Base-by-base conservation (phyloP, 352 stramenopile genomes). In the Aphanomyces stellatus region DNA sequence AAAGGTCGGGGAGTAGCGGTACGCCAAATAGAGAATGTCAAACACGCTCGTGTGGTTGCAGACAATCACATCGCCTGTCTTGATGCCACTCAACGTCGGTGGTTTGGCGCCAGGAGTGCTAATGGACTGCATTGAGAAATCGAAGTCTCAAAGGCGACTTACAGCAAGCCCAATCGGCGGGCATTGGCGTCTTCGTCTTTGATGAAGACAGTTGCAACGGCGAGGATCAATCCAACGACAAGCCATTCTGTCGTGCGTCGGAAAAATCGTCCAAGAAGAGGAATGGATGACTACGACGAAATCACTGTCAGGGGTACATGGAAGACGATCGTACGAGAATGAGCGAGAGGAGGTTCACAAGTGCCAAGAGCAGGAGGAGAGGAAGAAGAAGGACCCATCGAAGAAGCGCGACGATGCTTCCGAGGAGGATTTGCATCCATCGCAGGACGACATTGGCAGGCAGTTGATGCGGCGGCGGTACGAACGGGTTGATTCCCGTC, bases 401-500 rank as follows among this genome's bases (percentile, higher is more conserved):
- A 51, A 82, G 53, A 30, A 90, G 48, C 13, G 73, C 74, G 28
- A 92, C 71, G 27, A 76, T 55, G 19, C 75, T 75, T 19, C 85
- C 81, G 17, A 46, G 67, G 30, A 81, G 48, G 31, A 83, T 60
- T 65, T 88, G 77, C 19, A 87, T 41, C 40, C 71, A 71, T 2
- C 71, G 79, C 46, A 84, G 57, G 0, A 69, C 62, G 33, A 82
- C 69, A 27, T 72, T 79, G 53, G 67, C 74, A 35, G 76, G 76
- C 28, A 88, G 74, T 2, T 77, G 79, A 71, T 81, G 77, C 68
- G 82, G 77, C 71, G 88, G 79, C 57, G 83, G 83, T 65, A 94
- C 85, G 74, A 94, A 94, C 68, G 85, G 85, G 72, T 94, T 94
- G 67, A 91, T 88, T 30, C 85, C 85, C 65, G 85, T 94, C 64